phyloP scores from a whole-genome alignment of 306 rosid genomes.

The Trichosanthes truncata region DNA sequence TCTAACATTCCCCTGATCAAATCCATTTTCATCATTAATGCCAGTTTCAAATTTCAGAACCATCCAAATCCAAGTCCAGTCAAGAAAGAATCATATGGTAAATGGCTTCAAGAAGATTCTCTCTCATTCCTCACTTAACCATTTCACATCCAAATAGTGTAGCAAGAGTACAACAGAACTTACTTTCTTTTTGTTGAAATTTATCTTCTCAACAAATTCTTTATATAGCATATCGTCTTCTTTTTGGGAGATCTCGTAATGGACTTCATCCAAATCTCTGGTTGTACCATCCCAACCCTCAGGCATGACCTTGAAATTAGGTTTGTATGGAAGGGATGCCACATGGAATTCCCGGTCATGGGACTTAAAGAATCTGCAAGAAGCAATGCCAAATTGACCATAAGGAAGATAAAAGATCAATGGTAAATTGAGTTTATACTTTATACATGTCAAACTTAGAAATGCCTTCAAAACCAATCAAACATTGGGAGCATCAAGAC shows the following conservation, averaged over 20 bases:
- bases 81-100: neutral
- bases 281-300: conserved; percentile 99
- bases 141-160: neutral
- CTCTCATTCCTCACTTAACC: neutral
- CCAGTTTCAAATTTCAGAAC: neutral
- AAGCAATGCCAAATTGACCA: neutral
- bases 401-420: neutral
- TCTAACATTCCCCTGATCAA: neutral
- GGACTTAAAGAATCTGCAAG: conserved; percentile 69
- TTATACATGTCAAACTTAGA: neutral
- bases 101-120: neutral
- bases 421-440: neutral
- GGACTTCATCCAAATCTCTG: conserved; percentile 87
- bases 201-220: conserved; percentile 71
- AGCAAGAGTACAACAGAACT: conserved; percentile 19
- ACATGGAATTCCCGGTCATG: conserved; percentile 92
- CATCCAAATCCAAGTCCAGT: neutral
- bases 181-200: conserved; percentile 88
- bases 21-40: neutral
- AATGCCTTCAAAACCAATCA: neutral
- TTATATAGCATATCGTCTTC: conserved; percentile 86
- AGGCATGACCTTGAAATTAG: conserved; percentile 94
- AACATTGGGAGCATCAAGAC: neutral
- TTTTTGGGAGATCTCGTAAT: conserved; percentile 72
- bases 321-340: conserved; percentile 89